A percentile compares a stretch with the other conserved stretches of the same genome.
These are phyloP conservation scores for Drechslera avenae DNA, from an alignment of 2,329 filamentous ascomycete genomes.

Conservation along the genomic window DNA sequence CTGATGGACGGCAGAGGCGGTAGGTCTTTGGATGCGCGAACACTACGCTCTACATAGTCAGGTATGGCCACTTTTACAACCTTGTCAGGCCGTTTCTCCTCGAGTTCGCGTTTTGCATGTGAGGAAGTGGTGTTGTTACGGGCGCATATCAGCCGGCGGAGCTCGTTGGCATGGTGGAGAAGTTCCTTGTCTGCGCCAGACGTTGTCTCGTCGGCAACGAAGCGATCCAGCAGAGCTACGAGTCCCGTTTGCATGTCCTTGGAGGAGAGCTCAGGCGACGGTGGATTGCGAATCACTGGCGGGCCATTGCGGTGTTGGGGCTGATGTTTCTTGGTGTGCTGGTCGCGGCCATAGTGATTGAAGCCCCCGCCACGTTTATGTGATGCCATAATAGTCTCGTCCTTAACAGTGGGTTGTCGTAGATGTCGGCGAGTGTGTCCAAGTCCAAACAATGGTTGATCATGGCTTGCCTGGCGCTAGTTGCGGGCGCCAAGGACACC, in stretches of 20 bases:
- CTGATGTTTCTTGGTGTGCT: conserved; percentile 6
- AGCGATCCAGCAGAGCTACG: conserved; percentile 38
- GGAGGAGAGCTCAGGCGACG: conserved; percentile 20
- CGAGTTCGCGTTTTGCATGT: conserved; percentile 54
- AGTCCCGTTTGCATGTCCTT: conserved; percentile 38
- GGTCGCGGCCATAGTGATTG: conserved; percentile 25
- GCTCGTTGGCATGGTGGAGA: conserved; percentile 36
- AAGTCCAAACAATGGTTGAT: too few relatives aligned
- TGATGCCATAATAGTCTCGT: conserved; percentile 22
- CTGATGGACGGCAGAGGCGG: conserved; percentile 67
- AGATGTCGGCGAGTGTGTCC: too few relatives aligned
- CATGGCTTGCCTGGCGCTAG: too few relatives aligned
- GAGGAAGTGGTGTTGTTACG: conserved; percentile 51
- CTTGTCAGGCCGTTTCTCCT: conserved; percentile 34
- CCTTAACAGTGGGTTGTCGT: too few relatives aligned
- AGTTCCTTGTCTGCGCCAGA: conserved; percentile 32
- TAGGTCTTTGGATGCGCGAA: conserved; percentile 44
- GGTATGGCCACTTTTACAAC: conserved; percentile 29
- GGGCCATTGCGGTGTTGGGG: conserved; percentile 7
- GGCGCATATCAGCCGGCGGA: conserved; percentile 33
- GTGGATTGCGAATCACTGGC: background rate
- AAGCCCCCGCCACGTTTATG: conserved; percentile 27
- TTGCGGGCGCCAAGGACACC: conserved; percentile 16
- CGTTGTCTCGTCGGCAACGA: conserved; percentile 35
- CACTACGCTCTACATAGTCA: conserved; percentile 32